Percentiles rank a stretch among this genome's conserved stretches.
phyloP scores from a whole-genome alignment of 345 rosid species.

The Eucalyptus paniculata region DNA sequence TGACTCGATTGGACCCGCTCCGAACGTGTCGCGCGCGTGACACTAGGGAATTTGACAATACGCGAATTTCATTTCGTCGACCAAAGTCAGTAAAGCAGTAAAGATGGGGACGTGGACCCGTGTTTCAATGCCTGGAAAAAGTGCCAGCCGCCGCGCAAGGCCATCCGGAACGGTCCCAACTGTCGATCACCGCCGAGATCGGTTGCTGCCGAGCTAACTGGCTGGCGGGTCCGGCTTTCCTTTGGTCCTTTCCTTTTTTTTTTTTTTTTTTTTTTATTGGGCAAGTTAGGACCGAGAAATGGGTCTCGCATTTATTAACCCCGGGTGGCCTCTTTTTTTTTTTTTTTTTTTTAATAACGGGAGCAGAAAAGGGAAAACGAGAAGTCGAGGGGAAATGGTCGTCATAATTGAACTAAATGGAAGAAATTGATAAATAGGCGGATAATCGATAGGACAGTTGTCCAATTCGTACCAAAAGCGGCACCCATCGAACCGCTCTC shows the following conservation, averaged over 20 bases:
- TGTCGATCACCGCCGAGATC: neutral
- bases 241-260: neutral
- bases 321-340: neutral
- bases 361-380: neutral
- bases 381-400: neutral
- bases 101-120: neutral
- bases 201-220: neutral
- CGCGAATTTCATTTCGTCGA: neutral
- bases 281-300: too few relatives aligned
- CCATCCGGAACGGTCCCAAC: neutral
- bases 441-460: neutral
- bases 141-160: neutral
- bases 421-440: neutral
- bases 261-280: too few relatives aligned
- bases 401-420: neutral
- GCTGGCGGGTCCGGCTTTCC: neutral
- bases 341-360: neutral
- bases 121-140: neutral
- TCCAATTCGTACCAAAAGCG: neutral
- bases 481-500: neutral
- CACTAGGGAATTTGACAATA: neutral
- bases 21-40: neutral
- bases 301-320: neutral
- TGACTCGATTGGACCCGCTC: neutral
- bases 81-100: neutral